Percentiles rank a stretch among this genome's conserved stretches.
phyloP scores from a whole-genome alignment of 768 basidiomycete genomes.

The Mycena haematopus region DNA sequence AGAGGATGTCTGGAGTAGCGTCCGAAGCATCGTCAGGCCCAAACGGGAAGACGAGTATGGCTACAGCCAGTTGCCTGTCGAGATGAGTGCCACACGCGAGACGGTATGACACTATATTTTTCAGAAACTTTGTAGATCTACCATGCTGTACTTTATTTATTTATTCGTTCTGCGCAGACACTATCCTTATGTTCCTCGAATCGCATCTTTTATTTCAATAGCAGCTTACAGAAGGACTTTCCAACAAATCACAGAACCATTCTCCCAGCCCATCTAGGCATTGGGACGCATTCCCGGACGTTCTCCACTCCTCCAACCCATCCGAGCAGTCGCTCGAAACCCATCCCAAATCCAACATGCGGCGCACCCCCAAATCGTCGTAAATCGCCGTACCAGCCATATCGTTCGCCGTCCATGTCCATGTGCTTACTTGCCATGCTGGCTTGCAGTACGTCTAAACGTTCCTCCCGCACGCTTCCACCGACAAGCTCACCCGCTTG shows the following conservation, averaged over 20 bases:
- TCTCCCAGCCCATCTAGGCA: conserved; percentile 88
- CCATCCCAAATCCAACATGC: conserved; percentile 96
- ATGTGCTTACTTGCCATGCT: conserved; percentile 53
- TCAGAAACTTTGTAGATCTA: conserved; percentile 7
- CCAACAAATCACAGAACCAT: conserved; percentile 60
- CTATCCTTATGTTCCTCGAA: conserved; percentile 1
- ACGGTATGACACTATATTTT: conserved; percentile 12
- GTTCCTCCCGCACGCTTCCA: conserved; percentile 88
- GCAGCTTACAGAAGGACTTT: background rate
- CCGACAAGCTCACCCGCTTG: conserved; percentile 89
- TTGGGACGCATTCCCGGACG: conserved; percentile 90
- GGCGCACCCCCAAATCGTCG: conserved; percentile 86
- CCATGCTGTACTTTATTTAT: conserved; percentile 16
- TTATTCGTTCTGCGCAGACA: background rate
- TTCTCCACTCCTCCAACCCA: conserved; percentile 91
- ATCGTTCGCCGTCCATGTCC: conserved; percentile 45
- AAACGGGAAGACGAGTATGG: conserved; percentile 51
- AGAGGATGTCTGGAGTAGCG: conserved; percentile 47
- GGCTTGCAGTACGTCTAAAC: conserved; percentile 54
- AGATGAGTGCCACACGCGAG: conserved; percentile 50
- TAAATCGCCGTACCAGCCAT: conserved; percentile 83
- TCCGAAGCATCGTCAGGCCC: conserved; percentile 48
- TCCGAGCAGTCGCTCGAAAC: conserved; percentile 88
- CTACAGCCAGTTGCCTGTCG: conserved; percentile 77
- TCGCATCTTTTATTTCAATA: background rate